These are phyloP conservation scores for Stipa capillata DNA, from an alignment of 176 grass and related monocot species.

Conservation along the genomic window DNA sequence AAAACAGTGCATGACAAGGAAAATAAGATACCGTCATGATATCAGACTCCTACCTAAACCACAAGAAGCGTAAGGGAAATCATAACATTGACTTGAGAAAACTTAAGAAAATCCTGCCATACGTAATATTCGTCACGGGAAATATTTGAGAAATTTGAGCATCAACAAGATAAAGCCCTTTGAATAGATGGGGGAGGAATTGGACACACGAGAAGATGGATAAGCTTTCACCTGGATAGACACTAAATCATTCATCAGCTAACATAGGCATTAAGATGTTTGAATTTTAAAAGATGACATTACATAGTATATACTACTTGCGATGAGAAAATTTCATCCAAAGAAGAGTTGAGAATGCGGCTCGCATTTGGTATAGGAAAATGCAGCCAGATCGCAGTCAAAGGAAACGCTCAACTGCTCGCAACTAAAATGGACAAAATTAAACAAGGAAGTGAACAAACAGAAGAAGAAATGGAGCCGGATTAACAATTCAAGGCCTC, in stretches of 20 bases:
- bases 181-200: too few relatives aligned
- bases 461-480: background rate
- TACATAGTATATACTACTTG: background rate
- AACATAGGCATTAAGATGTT: background rate
- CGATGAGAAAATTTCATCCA: background rate
- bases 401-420: constrained; percentile 34
- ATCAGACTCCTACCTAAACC: constrained; percentile 36
- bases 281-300: background rate
- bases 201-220: too few relatives aligned
- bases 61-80: background rate
- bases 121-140: background rate
- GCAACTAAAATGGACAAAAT: background rate
- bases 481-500: constrained; percentile 6
- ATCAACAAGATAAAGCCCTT: too few relatives aligned
- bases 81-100: background rate
- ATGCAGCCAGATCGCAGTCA: constrained; percentile 16
- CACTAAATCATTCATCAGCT: background rate
- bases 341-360: background rate
- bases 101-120: background rate
- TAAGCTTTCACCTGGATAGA: background rate
- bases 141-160: background rate
- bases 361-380: constrained; percentile 1
- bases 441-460: background rate
- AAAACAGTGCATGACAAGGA: constrained; percentile 5
- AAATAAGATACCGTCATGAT: constrained; percentile 10